Conservation (phyloP, 2,329 filamentous ascomycete genomes). For the Daldinia eschscholtzii region DNA sequence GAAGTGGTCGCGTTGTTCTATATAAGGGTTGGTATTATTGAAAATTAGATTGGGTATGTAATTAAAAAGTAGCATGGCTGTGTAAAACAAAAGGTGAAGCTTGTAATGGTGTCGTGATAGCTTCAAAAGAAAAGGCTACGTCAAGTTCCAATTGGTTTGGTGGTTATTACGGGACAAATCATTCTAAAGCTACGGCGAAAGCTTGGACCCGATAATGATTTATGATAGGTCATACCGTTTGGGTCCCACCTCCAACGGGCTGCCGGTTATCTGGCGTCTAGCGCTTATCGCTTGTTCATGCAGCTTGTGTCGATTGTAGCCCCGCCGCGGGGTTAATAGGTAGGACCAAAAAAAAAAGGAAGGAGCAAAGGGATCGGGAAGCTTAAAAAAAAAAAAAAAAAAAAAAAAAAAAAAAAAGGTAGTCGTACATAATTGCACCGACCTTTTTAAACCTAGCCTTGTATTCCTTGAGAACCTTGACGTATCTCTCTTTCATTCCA, state of each 20-base stretch:
- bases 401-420: neutral
- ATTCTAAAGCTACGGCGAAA: conserved; percentile 20
- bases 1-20: neutral
- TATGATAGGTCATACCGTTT: conserved; percentile 27
- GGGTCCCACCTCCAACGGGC: conserved; percentile 7
- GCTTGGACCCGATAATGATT: conserved; percentile 27
- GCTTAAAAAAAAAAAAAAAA: conserved; percentile 9
- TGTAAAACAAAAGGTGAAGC: conserved; percentile 5
- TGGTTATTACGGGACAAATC: conserved; percentile 20
- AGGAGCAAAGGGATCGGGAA: conserved; percentile 26
- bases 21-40: conserved; percentile 8
- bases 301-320: conserved; percentile 1
- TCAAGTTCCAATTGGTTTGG: neutral
- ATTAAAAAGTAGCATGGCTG: conserved; percentile 13
- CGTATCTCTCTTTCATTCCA: conserved; percentile 9
- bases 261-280: conserved; percentile 32
- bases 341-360: neutral
- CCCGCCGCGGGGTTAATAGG: conserved; percentile 39
- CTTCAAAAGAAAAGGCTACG: conserved; percentile 32
- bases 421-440: conserved; percentile 2
- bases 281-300: conserved; percentile 31
- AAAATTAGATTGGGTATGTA: neutral
- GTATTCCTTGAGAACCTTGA: neutral
- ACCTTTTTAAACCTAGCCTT: neutral
- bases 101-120: conserved; percentile 30